Conservation (phyloP, 1,284 basidiomycete species). For the Psilocybe mexicana region DNA sequence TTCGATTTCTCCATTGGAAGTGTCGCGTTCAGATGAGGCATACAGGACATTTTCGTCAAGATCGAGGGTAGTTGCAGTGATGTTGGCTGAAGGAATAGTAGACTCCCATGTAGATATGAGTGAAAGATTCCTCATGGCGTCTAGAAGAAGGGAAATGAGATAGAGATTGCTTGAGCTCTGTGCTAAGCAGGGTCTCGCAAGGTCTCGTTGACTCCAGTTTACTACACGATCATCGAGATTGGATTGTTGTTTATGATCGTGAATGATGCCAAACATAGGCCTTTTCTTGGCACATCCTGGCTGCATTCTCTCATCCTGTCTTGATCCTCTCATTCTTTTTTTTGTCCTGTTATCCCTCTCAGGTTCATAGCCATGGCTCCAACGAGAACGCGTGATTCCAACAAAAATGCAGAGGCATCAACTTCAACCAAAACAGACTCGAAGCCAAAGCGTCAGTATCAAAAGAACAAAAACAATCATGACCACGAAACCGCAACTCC, state of each 20-base stretch:
- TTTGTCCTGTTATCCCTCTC: neutral
- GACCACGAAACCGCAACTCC: slow-evolving; percentile 36
- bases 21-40: slow-evolving; percentile 54
- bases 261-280: slow-evolving; percentile 13
- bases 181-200: slow-evolving; percentile 5
- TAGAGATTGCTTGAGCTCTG: neutral
- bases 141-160: slow-evolving; percentile 3
- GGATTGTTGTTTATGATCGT: slow-evolving; percentile 19
- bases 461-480: slow-evolving; percentile 21
- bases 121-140: slow-evolving; percentile 43
- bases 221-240: slow-evolving; percentile 16
- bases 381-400: slow-evolving; percentile 28
- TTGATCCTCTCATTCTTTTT: neutral
- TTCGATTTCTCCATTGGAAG: slow-evolving; percentile 52
- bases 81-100: slow-evolving; percentile 29
- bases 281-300: slow-evolving; percentile 1
- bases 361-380: slow-evolving; percentile 31
- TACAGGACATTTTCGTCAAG: slow-evolving; percentile 67
- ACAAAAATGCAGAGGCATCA: slow-evolving; percentile 26
- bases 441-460: slow-evolving; percentile 24
- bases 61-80: slow-evolving; percentile 62
- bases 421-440: slow-evolving; percentile 23
- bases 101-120: slow-evolving; percentile 36
- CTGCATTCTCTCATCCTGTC: neutral
- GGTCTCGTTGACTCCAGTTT: slow-evolving; percentile 6